Conservation (phyloP, 768 basidiomycete genomes). For the Suillus alpinus region DNA sequence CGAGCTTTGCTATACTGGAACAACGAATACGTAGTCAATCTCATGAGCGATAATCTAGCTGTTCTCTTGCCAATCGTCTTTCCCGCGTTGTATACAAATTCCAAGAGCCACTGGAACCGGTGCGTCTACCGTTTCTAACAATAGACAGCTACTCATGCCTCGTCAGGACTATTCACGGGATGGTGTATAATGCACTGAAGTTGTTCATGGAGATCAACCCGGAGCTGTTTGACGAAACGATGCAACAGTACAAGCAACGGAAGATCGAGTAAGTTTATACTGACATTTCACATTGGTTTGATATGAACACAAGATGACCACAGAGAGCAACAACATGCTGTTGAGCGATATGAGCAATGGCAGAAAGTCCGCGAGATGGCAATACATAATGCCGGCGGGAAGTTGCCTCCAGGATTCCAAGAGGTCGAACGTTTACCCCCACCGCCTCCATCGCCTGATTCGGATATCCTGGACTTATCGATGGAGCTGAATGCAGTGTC, state of each 20-base stretch:
- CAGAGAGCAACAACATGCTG: constrained; percentile 87
- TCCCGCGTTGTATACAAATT: constrained; percentile 93
- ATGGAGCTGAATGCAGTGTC: constrained; percentile 86
- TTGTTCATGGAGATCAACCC: constrained; percentile 99
- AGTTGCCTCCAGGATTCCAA: constrained; percentile 67
- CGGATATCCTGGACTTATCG: constrained; percentile 83
- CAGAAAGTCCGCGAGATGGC: constrained; percentile 79
- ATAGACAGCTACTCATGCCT: constrained; percentile 8
- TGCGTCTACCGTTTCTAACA: constrained; percentile 37
- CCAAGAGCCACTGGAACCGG: constrained; percentile 99
- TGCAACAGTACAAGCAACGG: constrained; percentile 90
- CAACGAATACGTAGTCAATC: constrained; percentile 98
- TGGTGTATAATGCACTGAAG: constrained; percentile 98
- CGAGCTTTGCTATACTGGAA: constrained; percentile 98
- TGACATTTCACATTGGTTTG: background rate
- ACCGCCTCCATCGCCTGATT: constrained; percentile 74
- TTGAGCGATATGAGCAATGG: constrained; percentile 88
- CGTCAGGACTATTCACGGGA: constrained; percentile 91
- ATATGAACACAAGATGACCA: constrained; percentile 1
- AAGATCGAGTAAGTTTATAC: constrained; percentile 68
- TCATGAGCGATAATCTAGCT: constrained; percentile 95
- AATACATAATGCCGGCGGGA: constrained; percentile 64
- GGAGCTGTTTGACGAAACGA: constrained; percentile 89
- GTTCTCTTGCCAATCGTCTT: constrained; percentile 94
- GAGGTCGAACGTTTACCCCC: constrained; percentile 72